A percentile compares a stretch with the other conserved stretches of the same genome.
phyloP scores from a whole-genome alignment of 2,329 filamentous ascomycete species.

The Fusarium austroafricanum region DNA sequence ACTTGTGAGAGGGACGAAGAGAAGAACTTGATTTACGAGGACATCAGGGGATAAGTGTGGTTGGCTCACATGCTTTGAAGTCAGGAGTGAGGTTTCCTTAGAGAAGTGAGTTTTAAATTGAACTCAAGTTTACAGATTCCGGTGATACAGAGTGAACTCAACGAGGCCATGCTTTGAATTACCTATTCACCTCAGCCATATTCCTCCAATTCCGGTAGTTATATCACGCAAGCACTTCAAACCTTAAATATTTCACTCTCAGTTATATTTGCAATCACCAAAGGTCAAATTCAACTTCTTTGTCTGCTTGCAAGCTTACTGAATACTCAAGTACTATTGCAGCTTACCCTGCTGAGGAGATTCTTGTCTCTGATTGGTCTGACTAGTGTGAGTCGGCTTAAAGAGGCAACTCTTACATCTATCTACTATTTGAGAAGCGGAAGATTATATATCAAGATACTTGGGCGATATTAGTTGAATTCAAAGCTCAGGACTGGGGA shows the following conservation, averaged over 20 bases:
- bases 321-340: not conserved
- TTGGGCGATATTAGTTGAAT: not conserved
- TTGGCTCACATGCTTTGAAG: not conserved
- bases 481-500: not conserved
- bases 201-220: no score
- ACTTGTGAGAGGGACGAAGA: not conserved
- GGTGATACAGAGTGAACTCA: not conserved
- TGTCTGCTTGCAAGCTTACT: not conserved
- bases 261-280: no score
- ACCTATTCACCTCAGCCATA: no score
- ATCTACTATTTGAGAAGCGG: not conserved
- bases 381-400: constrained; percentile 8
- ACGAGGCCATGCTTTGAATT: no score
- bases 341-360: not conserved
- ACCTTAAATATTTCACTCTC: no score
- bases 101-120: not conserved
- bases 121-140: no score
- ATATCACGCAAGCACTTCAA: no score
- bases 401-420: constrained; percentile 22
- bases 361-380: constrained; percentile 27
- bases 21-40: not conserved
- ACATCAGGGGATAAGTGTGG: not conserved
- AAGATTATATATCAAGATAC: no score
- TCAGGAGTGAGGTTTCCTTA: not conserved
- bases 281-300: not conserved